Percentiles rank a stretch among this genome's conserved stretches.
Conservation (phyloP, 1,284 basidiomycete genomes). For the Ceratobasidium sp. region DNA sequence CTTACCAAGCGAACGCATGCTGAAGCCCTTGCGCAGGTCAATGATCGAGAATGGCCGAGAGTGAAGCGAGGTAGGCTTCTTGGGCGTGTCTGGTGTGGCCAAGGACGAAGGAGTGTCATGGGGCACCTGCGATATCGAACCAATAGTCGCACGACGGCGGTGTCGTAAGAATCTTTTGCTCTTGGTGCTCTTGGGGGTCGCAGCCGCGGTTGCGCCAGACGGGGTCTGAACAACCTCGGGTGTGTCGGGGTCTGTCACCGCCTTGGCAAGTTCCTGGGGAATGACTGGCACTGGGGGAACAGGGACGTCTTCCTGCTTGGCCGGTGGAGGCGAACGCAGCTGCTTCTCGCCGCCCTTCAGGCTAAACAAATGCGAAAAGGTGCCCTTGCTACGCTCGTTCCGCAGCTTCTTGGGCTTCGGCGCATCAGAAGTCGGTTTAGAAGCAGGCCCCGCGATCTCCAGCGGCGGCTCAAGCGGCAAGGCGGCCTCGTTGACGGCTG, state of each 20-base stretch:
- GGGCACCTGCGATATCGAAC: constrained; percentile 13
- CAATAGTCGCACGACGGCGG: constrained; percentile 27
- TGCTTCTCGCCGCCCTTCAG: constrained; percentile 30
- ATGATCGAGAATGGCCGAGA: constrained; percentile 28
- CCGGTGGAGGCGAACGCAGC: constrained; percentile 16
- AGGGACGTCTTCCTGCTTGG: constrained; percentile 16
- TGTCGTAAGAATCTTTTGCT: constrained; percentile 9
- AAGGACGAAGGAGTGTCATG: background rate
- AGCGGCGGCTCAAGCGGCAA: constrained; percentile 12
- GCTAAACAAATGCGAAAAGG: constrained; percentile 30
- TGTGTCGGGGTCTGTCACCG: constrained; percentile 27
- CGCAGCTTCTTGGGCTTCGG: constrained; percentile 15
- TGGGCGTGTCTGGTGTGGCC: constrained; percentile 12
- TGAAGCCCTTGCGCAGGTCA: constrained; percentile 37
- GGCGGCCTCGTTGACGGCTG: background rate
- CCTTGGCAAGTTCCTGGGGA: constrained; percentile 33
- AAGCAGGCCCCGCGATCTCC: background rate
- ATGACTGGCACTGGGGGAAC: constrained; percentile 29
- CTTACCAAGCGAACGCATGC: constrained; percentile 21
- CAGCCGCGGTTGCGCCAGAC: background rate
- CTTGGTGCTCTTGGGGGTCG: constrained; percentile 9
- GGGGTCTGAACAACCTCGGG: constrained; percentile 12
- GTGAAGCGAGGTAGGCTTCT: constrained; percentile 24
- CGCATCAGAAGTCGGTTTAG: background rate
- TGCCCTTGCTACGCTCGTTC: constrained; percentile 20